Percentiles rank a stretch among this genome's conserved stretches.
These are phyloP conservation scores for Melaleuca quinquenervia DNA, from an alignment of 345 rosid genomes.

Conservation along the genomic window DNA sequence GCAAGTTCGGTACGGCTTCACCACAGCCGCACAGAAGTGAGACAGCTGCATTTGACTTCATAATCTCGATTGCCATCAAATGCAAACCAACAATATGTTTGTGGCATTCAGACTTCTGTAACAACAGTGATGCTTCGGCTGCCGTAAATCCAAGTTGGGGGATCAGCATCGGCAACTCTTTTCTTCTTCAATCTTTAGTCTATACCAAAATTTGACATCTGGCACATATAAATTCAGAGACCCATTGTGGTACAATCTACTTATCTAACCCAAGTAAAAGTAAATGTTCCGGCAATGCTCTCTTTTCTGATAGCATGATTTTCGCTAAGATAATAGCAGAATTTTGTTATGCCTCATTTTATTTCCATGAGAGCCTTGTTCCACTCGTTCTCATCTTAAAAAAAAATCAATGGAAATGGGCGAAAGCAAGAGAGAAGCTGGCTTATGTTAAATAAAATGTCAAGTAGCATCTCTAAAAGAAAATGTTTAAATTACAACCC, in stretches of 20 bases:
- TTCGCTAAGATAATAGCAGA: background rate
- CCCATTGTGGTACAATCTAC: background rate
- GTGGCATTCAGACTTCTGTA: background rate
- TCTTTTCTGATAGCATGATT: background rate
- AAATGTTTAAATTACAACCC: background rate
- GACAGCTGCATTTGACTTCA: background rate
- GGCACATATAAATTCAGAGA: background rate
- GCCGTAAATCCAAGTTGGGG: background rate
- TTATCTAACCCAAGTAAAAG: background rate
- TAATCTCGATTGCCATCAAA: background rate
- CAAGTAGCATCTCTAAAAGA: background rate
- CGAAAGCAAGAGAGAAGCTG: background rate
- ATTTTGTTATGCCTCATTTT: background rate
- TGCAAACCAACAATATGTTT: background rate
- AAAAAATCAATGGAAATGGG: background rate
- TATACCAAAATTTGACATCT: background rate
- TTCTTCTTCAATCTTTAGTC: background rate
- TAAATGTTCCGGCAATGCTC: background rate
- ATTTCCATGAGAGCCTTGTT: background rate
- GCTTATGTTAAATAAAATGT: background rate
- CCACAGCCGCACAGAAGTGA: background rate
- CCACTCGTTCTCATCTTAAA: background rate
- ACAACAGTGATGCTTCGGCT: background rate
- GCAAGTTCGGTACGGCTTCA: background rate
- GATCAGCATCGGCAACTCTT: background rate